Conservation (phyloP, 495 filamentous ascomycete genomes). For the Friedmanniomyces simplex region DNA sequence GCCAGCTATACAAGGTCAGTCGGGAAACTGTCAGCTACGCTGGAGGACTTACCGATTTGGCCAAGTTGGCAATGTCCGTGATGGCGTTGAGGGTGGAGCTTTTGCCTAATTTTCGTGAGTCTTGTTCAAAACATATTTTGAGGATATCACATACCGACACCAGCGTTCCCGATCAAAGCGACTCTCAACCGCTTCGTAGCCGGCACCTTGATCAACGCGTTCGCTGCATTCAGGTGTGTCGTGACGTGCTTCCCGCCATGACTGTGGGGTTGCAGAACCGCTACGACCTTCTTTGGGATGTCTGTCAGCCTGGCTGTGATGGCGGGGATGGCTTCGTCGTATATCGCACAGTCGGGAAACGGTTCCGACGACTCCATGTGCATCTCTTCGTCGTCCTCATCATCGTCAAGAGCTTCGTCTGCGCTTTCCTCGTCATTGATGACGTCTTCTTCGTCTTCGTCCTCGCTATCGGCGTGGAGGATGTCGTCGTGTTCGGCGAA, state of each 20-base stretch:
- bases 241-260: neutral
- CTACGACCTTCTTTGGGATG: neutral
- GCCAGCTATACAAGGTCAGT: constrained; percentile 4
- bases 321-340: neutral
- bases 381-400: neutral
- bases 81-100: constrained; percentile 8
- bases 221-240: neutral
- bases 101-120: constrained; percentile 6
- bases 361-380: neutral
- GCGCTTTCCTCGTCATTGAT: neutral
- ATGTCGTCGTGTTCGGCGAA: neutral
- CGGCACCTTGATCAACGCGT: neutral
- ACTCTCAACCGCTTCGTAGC: neutral
- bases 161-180: constrained; percentile 10
- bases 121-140: too few relatives aligned
- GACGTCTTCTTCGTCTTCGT: neutral
- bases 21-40: neutral
- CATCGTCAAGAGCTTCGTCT: neutral
- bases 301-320: neutral
- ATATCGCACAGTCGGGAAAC: constrained; percentile 8
- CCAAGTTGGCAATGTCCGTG: constrained; percentile 9
- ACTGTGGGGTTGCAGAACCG: neutral
- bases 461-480: constrained; percentile 2
- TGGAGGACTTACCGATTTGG: constrained; percentile 8
- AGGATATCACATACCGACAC: neutral